These are phyloP conservation scores for Plasmodiophora brassicae DNA, from an alignment of 208 protist species.

Conservation along the genomic window DNA sequence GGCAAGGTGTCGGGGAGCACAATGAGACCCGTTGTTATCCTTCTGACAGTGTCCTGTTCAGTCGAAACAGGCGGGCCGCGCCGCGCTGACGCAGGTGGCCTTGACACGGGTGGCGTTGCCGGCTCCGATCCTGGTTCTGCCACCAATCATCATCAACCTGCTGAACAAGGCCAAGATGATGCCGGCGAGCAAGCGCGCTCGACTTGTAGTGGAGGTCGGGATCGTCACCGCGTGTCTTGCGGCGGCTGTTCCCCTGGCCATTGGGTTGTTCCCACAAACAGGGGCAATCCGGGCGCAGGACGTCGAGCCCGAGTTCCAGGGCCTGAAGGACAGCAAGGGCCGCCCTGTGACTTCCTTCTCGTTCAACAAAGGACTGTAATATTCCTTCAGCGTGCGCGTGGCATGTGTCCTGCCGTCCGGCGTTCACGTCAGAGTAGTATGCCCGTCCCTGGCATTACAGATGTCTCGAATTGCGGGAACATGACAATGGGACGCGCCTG, in stretches of 20 bases:
- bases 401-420: too few species aligned
- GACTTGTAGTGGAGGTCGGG: not conserved
- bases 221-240: constrained; percentile 22
- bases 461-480: too few species aligned
- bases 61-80: not conserved
- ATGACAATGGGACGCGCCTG: too few species aligned
- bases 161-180: not conserved
- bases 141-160: not conserved
- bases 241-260: not conserved
- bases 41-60: not conserved
- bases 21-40: not conserved
- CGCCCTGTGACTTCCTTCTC: not conserved
- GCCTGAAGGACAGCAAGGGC: not conserved
- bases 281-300: not conserved
- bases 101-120: not conserved
- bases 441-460: too few species aligned
- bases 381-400: too few species aligned
- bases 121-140: constrained; percentile 6
- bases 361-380: constrained; percentile 8
- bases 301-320: not conserved
- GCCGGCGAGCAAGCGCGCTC: not conserved
- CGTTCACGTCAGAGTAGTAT: too few species aligned
- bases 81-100: not conserved
- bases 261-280: not conserved
- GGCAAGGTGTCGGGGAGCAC: not conserved